Evolutionary conservation across 2,329 filamentous ascomycete genomes (phyloP), one percentile per base, ranked within the genome.

Genomic region (Parastagonospora avenae): DNA sequence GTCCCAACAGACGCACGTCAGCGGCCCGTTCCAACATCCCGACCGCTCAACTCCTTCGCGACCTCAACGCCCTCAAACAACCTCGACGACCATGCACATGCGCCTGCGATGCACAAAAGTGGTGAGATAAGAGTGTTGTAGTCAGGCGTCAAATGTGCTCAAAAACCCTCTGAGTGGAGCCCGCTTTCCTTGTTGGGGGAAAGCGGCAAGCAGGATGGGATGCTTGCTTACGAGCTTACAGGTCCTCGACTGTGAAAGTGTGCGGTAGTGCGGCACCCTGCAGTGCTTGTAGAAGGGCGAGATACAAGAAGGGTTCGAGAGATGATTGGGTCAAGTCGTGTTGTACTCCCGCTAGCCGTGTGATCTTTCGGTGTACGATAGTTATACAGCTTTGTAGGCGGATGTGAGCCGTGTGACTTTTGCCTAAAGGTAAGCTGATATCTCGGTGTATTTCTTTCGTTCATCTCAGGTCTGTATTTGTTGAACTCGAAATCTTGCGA

Each of bases 71-170:
- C 2, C 30, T 8, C 3, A 32, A 32, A 11, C 30, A 32, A 32
- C 30, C 7, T 32, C 30, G n/a, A 32, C 10, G 9, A 10, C 8
- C 19, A 39, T 38, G 8, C 9, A 36, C 33, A 36, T 37, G 35
- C 35, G 11, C 33, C 7, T 35, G 12, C 7, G 5, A 28, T 11
- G 8, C 6, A 8, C 19, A 40, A 27, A 40, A 14, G 41, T 57
- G 35, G 45, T 40, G 41, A 52, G 35, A 52, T 32, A 41, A 36
- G 32, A 29, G 19, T 30, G 16, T 37, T 19, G 37, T 30, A 10
- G 35, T 9, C 45, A 50, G 51, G 52, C 57, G 46, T 54, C 24
- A 42, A 63, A 59, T 41, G 42, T 50, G 60, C 62, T 60, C 60
- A 65, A 60, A 58, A 40, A 49, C 57, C 45, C 59, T 60, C 57